These are phyloP conservation scores for Quercus berberidifolia DNA, from an alignment of 306 rosid species.

Conservation along the genomic window DNA sequence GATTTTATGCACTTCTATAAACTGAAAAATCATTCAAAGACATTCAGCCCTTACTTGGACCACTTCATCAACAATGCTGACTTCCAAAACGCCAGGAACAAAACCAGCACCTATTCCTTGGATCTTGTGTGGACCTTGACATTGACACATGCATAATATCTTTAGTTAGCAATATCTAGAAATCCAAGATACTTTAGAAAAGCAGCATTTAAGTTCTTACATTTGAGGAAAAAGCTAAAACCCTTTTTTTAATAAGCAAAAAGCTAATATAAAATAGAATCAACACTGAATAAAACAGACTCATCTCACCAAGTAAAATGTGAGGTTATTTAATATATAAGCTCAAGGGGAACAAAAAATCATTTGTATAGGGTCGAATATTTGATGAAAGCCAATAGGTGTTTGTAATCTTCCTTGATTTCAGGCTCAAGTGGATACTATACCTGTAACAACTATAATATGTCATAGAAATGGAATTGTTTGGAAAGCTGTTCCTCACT, in stretches of 20 bases:
- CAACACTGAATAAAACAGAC: background rate
- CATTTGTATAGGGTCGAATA: background rate
- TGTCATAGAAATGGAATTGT: background rate
- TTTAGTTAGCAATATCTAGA: conserved; percentile 6
- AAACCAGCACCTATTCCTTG: conserved; percentile 95
- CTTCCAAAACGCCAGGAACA: conserved; percentile 74
- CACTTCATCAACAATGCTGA: conserved; percentile 58
- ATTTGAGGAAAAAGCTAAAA: background rate
- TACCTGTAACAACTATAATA: background rate
- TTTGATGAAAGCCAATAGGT: background rate
- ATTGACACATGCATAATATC: conserved; percentile 14
- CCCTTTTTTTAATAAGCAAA: background rate
- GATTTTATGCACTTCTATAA: background rate
- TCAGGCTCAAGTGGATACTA: background rate
- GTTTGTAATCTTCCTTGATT: background rate
- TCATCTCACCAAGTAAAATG: background rate
- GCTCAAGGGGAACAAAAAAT: background rate
- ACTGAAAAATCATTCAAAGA: conserved; percentile 8
- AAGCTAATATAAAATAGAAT: background rate
- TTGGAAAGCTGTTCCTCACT: too few relatives aligned
- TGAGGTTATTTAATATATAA: background rate
- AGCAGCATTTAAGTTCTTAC: background rate
- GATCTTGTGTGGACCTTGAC: conserved; percentile 84
- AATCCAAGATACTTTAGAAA: conserved; percentile 3
- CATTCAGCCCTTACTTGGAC: conserved; percentile 51